Percentiles rank a stretch among this genome's conserved stretches.
Evolutionary conservation across 2,329 filamentous ascomycete genomes (phyloP).

Genomic region (Colletotrichum agaves): DNA sequence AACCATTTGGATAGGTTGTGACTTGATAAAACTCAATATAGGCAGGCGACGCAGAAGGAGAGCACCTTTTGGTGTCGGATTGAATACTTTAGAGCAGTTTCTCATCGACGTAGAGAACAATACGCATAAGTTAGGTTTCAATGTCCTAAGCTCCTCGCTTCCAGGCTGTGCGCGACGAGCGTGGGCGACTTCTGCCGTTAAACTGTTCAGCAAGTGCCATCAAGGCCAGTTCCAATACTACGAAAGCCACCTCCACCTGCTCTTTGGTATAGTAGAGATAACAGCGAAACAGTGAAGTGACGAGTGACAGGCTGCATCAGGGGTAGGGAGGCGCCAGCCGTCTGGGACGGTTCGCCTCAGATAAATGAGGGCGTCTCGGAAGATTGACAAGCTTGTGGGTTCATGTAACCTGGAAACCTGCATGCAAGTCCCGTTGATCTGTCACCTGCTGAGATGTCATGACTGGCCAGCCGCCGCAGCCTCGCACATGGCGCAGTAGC

Average conservation of each 20-base stretch:
- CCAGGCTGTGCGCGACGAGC: no score
- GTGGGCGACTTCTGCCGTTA: no score
- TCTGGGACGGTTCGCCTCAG: neutral
- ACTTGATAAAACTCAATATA: neutral
- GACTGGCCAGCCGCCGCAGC: neutral
- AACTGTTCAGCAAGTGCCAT: no score
- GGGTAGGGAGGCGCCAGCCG: neutral
- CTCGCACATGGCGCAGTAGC: neutral
- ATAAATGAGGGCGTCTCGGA: conserved; percentile 12
- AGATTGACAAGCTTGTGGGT: conserved; percentile 20
- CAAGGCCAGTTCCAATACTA: no score
- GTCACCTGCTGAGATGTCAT: neutral
- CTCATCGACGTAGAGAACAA: conserved; percentile 20
- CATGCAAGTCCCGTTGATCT: neutral
- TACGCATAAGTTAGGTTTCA: conserved; percentile 12
- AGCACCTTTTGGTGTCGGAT: conserved; percentile 3
- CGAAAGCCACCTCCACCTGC: no score
- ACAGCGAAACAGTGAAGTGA: neutral
- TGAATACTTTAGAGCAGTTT: conserved; percentile 20
- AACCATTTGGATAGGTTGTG: neutral
- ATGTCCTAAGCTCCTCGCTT: no score
- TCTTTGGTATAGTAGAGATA: neutral
- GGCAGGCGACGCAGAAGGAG: neutral
- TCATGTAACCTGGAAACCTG: neutral
- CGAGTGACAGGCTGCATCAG: neutral